A percentile compares a stretch with the other conserved stretches of the same genome.
These are phyloP conservation scores for Ichthyophthirius multifiliis DNA, from an alignment of 169 alveolate genomes.

Conservation along the genomic window DNA sequence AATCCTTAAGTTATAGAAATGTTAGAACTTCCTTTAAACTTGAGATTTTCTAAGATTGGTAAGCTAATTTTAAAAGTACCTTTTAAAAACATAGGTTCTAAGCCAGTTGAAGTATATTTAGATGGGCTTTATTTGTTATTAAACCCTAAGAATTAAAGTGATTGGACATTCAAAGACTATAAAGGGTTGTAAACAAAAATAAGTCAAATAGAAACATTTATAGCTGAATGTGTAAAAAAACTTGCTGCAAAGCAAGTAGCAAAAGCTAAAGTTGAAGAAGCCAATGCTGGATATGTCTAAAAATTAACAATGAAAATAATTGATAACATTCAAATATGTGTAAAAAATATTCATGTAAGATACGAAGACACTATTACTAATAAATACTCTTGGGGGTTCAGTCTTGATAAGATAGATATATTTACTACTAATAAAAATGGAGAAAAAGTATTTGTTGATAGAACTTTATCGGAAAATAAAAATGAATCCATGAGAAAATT, in stretches of 20 bases:
- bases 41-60: conserved; percentile 32
- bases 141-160: conserved; percentile 29
- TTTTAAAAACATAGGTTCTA: conserved; percentile 28
- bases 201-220: conserved; percentile 5
- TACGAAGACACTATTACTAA: conserved; percentile 25
- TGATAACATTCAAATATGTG: conserved; percentile 28
- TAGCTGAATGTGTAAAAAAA: conserved; percentile 19
- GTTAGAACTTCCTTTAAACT: conserved; percentile 32
- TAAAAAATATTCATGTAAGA: conserved; percentile 26
- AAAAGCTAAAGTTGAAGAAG: conserved; percentile 20
- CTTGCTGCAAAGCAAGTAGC: conserved; percentile 4
- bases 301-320: conserved; percentile 27
- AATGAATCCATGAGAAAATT: conserved; percentile 31
- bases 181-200: conserved; percentile 24
- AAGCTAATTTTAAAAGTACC: conserved; percentile 41
- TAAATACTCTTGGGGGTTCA: conserved; percentile 30
- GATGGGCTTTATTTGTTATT: conserved; percentile 21
- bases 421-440: conserved; percentile 31
- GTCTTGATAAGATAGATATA: conserved; percentile 12
- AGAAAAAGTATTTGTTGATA: conserved; percentile 26
- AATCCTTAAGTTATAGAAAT: conserved; percentile 15
- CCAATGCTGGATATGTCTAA: conserved; percentile 31
- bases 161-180: conserved; percentile 26
- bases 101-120: conserved; percentile 37
- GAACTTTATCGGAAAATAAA: conserved; percentile 23